A percentile compares a stretch with the other conserved stretches of the same genome.
phyloP scores from a whole-genome alignment of 2,329 filamentous ascomycete species.

The Talaromyces sp. region DNA sequence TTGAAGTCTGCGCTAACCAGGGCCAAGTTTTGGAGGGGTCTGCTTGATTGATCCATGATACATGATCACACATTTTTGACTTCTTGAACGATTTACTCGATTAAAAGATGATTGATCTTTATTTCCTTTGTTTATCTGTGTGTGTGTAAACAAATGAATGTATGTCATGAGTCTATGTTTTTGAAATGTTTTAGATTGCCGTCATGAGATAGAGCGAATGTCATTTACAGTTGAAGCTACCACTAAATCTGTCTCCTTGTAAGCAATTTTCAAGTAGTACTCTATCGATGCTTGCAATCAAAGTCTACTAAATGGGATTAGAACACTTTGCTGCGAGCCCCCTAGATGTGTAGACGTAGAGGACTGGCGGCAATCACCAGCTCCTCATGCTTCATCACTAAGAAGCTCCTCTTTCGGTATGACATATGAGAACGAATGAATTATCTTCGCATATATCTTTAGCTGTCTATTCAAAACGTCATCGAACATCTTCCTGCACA shows the following conservation, averaged over 20 bases:
- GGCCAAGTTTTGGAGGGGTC: slow-evolving; percentile 3
- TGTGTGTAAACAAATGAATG: neutral
- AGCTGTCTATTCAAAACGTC: neutral
- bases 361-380: neutral
- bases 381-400: neutral
- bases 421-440: neutral
- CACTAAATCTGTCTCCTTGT: neutral
- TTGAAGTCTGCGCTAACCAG: slow-evolving; percentile 4
- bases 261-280: neutral
- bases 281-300: no score
- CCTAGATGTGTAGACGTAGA: neutral
- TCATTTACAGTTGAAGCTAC: neutral
- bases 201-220: neutral
- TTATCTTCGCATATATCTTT: no score
- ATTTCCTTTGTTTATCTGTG: slow-evolving; percentile 4
- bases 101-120: neutral
- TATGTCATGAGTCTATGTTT: neutral
- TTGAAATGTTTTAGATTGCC: neutral
- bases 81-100: neutral
- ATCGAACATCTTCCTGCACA: neutral
- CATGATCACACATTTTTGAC: neutral
- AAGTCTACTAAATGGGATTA: neutral
- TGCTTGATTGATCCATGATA: neutral
- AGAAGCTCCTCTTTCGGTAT: neutral
- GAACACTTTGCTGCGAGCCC: neutral